Evolutionary conservation across 345 rosid species (phyloP), one percentile per base, ranked within the genome.

Genomic region (Pistacia vera): DNA sequence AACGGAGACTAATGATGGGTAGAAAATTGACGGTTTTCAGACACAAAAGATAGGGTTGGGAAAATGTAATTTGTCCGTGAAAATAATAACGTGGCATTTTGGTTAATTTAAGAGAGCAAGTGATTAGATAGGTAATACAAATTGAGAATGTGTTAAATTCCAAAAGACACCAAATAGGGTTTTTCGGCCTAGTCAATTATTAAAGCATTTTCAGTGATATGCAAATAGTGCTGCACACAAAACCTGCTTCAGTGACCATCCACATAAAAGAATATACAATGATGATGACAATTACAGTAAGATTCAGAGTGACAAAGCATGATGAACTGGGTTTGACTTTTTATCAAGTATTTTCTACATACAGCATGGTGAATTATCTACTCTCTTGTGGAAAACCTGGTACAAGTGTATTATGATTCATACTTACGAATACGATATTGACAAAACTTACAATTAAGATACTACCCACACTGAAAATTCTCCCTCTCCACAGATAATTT

Each of bases 361-460:
- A 35, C 71, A 74, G 35, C 14, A 51, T 49, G 35, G 63, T 30
- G 44, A 22, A 73, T 22, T 25, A 33, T 74, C 48, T 74, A 10
- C 61, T 52, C 72, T 72, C 74, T 52, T 10, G 68, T 58, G 51
- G 25, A 62, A 57, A 74, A 51, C 51, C 49, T 74, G 55, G 57
- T 70, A 44, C 38, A 66, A 71, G 64, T 67, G 57, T 58, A 65
- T 54, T 75, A 55, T 68, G 8, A 78, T 65, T 35, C 67, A 51
- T 78, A 30, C 70, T 73, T 74, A 68, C 61, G 49, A 30, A 59
- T 74, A 68, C 36, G 28, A 49, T 66, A 74, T 73, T 36, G 72
- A 73, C 81, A 81, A 11, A 22, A 22, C 25, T 22, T 22, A 22
- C 25, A 22, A 22, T 22, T 0, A 22, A 22, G 25, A 22, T 22